phyloP scores from a whole-genome alignment of 257 asterid species.

The Primulina tabacum region DNA sequence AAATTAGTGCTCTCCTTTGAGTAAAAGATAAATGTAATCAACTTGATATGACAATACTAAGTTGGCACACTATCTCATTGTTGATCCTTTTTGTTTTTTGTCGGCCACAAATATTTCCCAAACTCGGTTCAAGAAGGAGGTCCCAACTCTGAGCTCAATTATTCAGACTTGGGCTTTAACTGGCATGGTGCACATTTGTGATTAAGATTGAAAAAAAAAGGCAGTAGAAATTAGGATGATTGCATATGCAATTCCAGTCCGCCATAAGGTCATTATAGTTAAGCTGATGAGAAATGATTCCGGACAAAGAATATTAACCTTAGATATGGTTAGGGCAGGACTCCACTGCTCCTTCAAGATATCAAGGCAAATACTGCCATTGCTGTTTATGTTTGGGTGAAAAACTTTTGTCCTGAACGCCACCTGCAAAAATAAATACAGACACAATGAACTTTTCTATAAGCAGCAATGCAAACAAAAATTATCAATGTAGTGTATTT shows the following conservation, averaged over 20 bases:
- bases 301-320: constrained; percentile 22
- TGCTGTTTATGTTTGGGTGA: constrained; percentile 37
- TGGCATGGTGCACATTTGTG: neutral
- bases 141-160: constrained; percentile 1
- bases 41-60: neutral
- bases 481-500: neutral
- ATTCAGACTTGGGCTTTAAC: neutral
- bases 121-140: neutral
- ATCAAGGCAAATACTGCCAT: constrained; percentile 37
- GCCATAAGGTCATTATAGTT: neutral
- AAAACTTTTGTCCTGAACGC: constrained; percentile 37
- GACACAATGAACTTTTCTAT: neutral
- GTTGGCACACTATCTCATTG: neutral
- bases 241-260: neutral
- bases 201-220: neutral
- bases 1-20: neutral
- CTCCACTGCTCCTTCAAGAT: constrained; percentile 41
- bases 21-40: too few relatives aligned
- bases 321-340: constrained; percentile 38
- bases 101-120: neutral
- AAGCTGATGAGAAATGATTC: neutral
- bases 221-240: neutral
- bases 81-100: neutral
- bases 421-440: constrained; percentile 22
- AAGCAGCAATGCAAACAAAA: neutral